phyloP scores from a whole-genome alignment of 129 eudicot genomes.

The Apium graveolens region DNA sequence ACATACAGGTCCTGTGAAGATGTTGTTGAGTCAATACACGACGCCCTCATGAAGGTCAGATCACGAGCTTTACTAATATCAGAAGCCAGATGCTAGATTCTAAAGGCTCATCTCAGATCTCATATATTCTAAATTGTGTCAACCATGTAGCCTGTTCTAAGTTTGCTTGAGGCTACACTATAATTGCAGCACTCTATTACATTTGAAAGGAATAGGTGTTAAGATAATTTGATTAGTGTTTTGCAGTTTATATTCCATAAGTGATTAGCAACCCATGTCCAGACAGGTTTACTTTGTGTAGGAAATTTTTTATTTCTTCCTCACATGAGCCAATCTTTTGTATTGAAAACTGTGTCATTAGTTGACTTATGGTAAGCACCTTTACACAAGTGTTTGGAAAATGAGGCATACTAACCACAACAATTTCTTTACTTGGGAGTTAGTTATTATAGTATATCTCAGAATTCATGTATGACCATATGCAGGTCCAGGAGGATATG shows the following conservation, averaged over 20 bases:
- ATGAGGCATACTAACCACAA: neutral
- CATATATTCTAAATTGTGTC: neutral
- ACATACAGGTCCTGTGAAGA: constrained; percentile 88
- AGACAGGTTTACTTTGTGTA: neutral
- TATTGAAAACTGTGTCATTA: neutral
- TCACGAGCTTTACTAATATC: neutral
- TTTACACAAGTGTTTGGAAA: neutral
- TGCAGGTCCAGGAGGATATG: constrained; percentile 95
- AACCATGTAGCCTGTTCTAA: neutral
- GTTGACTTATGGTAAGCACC: neutral
- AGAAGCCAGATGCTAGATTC: neutral
- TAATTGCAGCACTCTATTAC: neutral
- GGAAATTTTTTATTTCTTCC: neutral
- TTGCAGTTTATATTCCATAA: neutral
- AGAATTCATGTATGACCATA: constrained; percentile 4
- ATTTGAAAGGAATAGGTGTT: neutral
- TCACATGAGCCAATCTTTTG: neutral
- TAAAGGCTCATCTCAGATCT: neutral
- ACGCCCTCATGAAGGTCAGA: constrained; percentile 70
- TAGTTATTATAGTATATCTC: neutral
- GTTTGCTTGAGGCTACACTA: neutral
- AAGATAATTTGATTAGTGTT: neutral
- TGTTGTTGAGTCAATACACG: constrained; percentile 91
- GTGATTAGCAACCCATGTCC: neutral
- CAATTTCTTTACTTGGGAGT: neutral